Conservation (phyloP, 2,329 filamentous ascomycete genomes). For the Neopestalotiopsis rosae region DNA sequence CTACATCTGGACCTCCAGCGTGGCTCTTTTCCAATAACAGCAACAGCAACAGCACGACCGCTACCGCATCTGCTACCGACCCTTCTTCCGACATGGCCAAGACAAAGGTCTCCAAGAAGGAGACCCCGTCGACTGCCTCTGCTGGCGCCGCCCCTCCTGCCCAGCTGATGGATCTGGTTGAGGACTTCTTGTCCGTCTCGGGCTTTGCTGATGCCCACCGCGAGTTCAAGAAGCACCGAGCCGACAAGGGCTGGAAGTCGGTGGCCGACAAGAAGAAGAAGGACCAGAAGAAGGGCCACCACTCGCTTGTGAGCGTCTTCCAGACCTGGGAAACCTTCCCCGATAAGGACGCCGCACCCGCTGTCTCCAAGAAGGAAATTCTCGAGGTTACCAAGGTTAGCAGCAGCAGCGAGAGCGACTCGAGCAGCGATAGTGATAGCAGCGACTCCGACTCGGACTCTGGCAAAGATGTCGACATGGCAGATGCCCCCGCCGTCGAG, state of each 20-base stretch:
- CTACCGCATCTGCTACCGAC: conserved; percentile 19
- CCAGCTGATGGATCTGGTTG: conserved; percentile 70
- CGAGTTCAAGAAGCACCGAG: conserved; percentile 68
- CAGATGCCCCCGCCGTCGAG: conserved; percentile 43
- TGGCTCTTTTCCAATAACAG: conserved; percentile 41
- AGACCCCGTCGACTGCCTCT: conserved; percentile 24
- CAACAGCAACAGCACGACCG: conserved; percentile 15
- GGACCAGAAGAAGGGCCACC: conserved; percentile 36
- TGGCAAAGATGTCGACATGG: conserved; percentile 52
- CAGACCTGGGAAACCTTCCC: conserved; percentile 53
- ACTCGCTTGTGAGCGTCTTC: conserved; percentile 56
- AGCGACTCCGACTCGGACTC: conserved; percentile 37
- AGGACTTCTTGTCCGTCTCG: conserved; percentile 69
- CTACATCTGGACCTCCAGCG: conserved; percentile 31
- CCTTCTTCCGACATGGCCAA: conserved; percentile 26
- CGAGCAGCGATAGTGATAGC: conserved; percentile 24
- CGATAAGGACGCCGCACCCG: conserved; percentile 35
- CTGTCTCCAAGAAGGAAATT: conserved; percentile 26
- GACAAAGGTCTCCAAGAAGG: conserved; percentile 28
- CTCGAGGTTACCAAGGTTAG: conserved; percentile 34
- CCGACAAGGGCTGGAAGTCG: conserved; percentile 54
- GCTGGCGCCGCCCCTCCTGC: conserved; percentile 52
- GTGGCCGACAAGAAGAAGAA: conserved; percentile 29
- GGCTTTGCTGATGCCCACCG: conserved; percentile 66
- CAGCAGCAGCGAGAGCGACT: conserved; percentile 27